Evolutionary conservation across 1,139 yeast species (phyloP), one percentile per base, ranked within the genome.

Genomic region (Yarrowia galli): DNA sequence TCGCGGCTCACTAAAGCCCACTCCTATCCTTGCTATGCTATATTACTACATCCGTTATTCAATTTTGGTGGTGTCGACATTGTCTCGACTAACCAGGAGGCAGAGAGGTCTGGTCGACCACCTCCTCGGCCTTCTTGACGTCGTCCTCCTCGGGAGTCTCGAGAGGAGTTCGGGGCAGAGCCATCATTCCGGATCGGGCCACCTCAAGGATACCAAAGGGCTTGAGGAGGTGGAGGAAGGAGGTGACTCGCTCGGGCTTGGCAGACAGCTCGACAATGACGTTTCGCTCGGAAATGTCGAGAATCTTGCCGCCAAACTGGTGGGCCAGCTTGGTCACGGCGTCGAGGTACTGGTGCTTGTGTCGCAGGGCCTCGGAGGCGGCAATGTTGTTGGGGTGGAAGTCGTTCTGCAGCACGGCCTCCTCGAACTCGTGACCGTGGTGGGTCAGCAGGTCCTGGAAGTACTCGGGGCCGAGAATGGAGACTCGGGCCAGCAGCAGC

Each of bases 151-250:
- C 75, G 40, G 79, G 79, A 69, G 83, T 84, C 69, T 85, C 88
- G 74, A 92, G 82, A 65, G 98, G 98, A 66, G 98, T 92, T 84
- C 98, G 88, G 76, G 98, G 97, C 75, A 95, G 84, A 12, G 98
- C 99, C 92, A 95, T 92, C 97, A 93, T 92, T 80, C 99, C 99
- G 28, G 97, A 89, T 81, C 99, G 87, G 64, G 98, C 97, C 74
- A 95, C 89, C 81, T 95, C 99, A 78, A 95, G 84, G 70, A 95
- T 89, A 75, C 99, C 99, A 77, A 95, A 95, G 65, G 99, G 99
- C 77, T 92, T 96, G 76, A 93, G 84, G 76, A 95, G 86, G 72
- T 91, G 91, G 77, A 95, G 86, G 79, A 92, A 92, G 51, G 96
- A 88, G 60, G 95, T 83, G 71, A 95, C 85, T 79, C 98, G 87